Percentiles rank a stretch among this genome's conserved stretches.
phyloP scores from a whole-genome alignment of 345 rosid species.

The Heritiera littoralis region DNA sequence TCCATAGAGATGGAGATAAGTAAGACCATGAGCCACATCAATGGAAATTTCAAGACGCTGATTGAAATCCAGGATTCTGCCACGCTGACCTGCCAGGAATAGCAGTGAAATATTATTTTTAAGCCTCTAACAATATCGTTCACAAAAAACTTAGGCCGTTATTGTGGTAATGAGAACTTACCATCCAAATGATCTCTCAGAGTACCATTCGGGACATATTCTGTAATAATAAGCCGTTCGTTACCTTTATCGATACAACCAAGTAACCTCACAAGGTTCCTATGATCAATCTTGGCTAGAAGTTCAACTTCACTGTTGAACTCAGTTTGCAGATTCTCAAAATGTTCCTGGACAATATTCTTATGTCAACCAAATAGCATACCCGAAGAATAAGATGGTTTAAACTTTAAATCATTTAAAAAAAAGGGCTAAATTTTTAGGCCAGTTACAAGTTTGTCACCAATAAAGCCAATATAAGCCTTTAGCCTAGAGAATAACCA shows the following conservation, averaged over 20 bases:
- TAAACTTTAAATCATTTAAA: constrained; percentile 4
- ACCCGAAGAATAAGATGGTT: background rate
- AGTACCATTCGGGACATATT: constrained; percentile 86
- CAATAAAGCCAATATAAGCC: constrained; percentile 8
- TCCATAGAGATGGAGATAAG: constrained; percentile 88
- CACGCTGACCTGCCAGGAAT: constrained; percentile 54
- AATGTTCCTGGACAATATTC: constrained; percentile 57
- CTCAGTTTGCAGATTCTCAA: constrained; percentile 65
- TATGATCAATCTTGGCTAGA: constrained; percentile 86
- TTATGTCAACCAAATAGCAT: constrained; percentile 20
- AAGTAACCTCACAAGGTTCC: constrained; percentile 81
- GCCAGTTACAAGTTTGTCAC: background rate
- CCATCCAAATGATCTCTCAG: constrained; percentile 97
- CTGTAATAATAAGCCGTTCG: constrained; percentile 92
- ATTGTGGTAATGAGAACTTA: constrained; percentile 35
- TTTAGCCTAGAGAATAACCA: background rate
- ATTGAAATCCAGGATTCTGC: constrained; percentile 74
- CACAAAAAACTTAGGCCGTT: background rate
- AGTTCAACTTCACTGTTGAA: constrained; percentile 94
- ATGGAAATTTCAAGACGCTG: constrained; percentile 92
- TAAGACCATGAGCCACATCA: constrained; percentile 92
- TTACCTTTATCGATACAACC: constrained; percentile 75
- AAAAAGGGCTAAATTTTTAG: background rate
- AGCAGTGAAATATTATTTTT: background rate
- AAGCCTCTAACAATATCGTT: constrained; percentile 7